Evolutionary conservation across 306 rosid genomes (phyloP).

Genomic region (Abrus pulchellus): DNA sequence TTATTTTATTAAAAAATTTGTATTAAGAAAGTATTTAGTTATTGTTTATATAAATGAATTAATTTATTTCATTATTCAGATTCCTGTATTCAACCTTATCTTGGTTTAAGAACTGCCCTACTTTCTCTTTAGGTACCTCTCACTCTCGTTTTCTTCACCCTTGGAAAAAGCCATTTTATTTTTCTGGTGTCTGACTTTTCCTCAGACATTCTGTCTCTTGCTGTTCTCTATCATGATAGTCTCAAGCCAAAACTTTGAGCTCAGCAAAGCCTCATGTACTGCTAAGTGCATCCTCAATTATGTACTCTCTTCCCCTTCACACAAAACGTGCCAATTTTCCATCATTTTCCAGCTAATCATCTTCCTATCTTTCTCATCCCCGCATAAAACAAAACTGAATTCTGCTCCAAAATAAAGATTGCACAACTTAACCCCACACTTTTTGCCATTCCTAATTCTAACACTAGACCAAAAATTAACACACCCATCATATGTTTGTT

Average conservation of each 20-base stretch:
- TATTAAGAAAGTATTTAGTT: no score
- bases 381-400: neutral
- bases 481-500: no score
- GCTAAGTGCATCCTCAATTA: neutral
- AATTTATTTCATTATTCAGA: no score
- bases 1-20: no score
- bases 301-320: slow-evolving; percentile 34
- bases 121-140: slow-evolving; percentile 53
- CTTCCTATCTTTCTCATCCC: neutral
- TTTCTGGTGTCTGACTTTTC: slow-evolving; percentile 49
- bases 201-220: slow-evolving; percentile 58
- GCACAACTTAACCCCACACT: no score
- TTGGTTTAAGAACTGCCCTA: slow-evolving; percentile 50
- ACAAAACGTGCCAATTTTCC: slow-evolving; percentile 43
- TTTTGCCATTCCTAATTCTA: no score
- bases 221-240: slow-evolving; percentile 52
- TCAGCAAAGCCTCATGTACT: slow-evolving; percentile 18
- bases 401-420: neutral
- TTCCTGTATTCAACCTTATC: slow-evolving; percentile 36
- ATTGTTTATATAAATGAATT: no score
- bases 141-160: slow-evolving; percentile 34
- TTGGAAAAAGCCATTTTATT: slow-evolving; percentile 45
- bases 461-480: no score
- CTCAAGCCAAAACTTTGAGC: slow-evolving; percentile 44
- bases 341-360: slow-evolving; percentile 12